Percentiles rank a stretch among this genome's conserved stretches.
These are phyloP conservation scores for Helichrysum umbraculigerum DNA, from an alignment of 129 eudicot species.

Conservation along the genomic window DNA sequence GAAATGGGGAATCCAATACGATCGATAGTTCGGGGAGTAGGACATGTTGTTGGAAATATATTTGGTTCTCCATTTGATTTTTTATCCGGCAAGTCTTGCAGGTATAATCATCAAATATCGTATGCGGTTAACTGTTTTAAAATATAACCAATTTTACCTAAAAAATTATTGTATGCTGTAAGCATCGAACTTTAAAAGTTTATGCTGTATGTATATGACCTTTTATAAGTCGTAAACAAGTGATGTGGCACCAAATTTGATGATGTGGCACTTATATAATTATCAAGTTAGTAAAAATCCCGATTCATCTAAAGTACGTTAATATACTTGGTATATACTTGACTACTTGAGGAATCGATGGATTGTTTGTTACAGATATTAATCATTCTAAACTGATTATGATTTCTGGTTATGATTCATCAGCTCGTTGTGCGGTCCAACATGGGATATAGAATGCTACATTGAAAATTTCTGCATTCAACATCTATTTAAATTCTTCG, in stretches of 20 bases:
- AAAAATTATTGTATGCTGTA: too few species aligned
- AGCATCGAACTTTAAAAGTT: too few species aligned
- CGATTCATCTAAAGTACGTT: too few species aligned
- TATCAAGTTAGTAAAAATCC: too few species aligned
- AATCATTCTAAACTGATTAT: neutral
- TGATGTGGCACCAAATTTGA: too few species aligned
- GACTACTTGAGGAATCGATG: neutral
- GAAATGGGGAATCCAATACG: constrained; percentile 39
- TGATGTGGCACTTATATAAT: too few species aligned
- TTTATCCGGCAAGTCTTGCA: constrained; percentile 57
- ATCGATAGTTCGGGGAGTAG: constrained; percentile 29
- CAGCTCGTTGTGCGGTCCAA: constrained; percentile 60
- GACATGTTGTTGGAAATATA: constrained; percentile 29
- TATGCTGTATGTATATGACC: too few species aligned
- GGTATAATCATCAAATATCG: constrained; percentile 24
- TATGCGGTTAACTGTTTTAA: neutral
- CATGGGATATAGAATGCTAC: constrained; percentile 70
- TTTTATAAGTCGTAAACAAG: too few species aligned
- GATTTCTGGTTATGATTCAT: neutral
- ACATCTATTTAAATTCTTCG: constrained; percentile 51
- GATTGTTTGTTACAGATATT: neutral
- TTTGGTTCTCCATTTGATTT: constrained; percentile 46
- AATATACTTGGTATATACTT: too few species aligned
- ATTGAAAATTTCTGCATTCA: constrained; percentile 65
- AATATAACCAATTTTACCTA: neutral